These are phyloP conservation scores for Rhododendron ferrugineum DNA, from an alignment of 148 eudicot genomes.

Conservation along the genomic window DNA sequence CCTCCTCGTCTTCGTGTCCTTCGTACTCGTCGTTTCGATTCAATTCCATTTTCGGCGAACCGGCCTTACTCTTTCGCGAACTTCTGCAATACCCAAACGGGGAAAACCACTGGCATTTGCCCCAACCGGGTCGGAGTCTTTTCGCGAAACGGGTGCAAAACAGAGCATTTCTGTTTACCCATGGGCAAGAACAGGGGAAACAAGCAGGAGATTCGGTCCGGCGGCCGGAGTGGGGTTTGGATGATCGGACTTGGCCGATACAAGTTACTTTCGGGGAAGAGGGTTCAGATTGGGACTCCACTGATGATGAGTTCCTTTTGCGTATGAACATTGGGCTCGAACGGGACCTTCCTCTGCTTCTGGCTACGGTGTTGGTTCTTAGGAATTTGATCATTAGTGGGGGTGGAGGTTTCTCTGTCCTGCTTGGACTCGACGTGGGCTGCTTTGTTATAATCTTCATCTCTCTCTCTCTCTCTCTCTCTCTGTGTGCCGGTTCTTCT, in stretches of 20 bases:
- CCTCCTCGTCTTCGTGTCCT: neutral
- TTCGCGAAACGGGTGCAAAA: constrained; percentile 10
- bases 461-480: constrained; percentile 2
- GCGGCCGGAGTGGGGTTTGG: constrained; percentile 14
- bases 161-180: constrained; percentile 17
- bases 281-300: constrained; percentile 51
- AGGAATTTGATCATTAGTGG: constrained; percentile 71
- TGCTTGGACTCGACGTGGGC: constrained; percentile 63
- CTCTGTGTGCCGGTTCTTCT: neutral
- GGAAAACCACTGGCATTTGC: constrained; percentile 41
- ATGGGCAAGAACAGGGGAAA: constrained; percentile 17
- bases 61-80: constrained; percentile 8
- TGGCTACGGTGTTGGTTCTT: constrained; percentile 43
- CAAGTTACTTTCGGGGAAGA: constrained; percentile 95
- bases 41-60: constrained; percentile 16
- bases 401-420: constrained; percentile 71
- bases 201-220: neutral
- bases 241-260: constrained; percentile 77
- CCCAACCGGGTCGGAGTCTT: constrained; percentile 13
- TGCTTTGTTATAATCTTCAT: constrained; percentile 56
- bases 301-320: constrained; percentile 23
- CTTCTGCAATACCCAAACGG: constrained; percentile 31
- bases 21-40: constrained; percentile 6
- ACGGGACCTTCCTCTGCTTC: constrained; percentile 50
- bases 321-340: constrained; percentile 50